Percentiles rank a stretch among this genome's conserved stretches.
phyloP scores from a whole-genome alignment of 2,329 filamentous ascomycete species.

The Podosphaera xanthii region DNA sequence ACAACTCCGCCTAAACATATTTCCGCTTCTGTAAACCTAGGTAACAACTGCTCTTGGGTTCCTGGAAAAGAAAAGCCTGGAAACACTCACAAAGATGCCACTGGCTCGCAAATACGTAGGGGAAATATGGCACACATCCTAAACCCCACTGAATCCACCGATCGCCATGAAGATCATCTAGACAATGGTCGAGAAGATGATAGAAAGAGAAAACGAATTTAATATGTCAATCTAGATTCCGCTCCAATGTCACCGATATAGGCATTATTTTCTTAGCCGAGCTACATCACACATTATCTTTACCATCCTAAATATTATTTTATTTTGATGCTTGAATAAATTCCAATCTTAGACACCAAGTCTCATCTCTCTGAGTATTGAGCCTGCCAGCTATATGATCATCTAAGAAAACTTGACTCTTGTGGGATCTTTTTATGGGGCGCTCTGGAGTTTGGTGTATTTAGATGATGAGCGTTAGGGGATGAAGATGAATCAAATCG shows the following conservation, averaged over 20 bases:
- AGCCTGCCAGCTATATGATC: no score
- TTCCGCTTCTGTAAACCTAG: conserved; percentile 12
- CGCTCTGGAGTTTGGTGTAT: no score
- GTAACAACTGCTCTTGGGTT: conserved; percentile 17
- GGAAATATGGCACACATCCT: conserved; percentile 52
- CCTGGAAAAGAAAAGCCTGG: conserved; percentile 12
- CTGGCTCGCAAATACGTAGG: conserved; percentile 38
- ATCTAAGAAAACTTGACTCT: no score
- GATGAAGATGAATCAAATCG: no score
- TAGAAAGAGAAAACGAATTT: conserved; percentile 37
- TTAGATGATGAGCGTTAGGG: no score
- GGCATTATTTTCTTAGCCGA: neutral
- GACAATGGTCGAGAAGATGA: conserved; percentile 35
- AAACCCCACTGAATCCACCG: conserved; percentile 44
- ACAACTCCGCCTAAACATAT: conserved; percentile 15
- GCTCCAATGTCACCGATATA: no score
- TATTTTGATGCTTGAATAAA: no score
- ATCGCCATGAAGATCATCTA: conserved; percentile 40
- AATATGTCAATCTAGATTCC: conserved; percentile 15
- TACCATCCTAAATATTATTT: no score
- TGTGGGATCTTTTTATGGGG: no score
- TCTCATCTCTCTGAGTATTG: no score
- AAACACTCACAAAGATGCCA: conserved; percentile 20
- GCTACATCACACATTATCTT: no score
- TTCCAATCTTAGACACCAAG: no score